Percentiles rank a stretch among this genome's conserved stretches.
Evolutionary conservation across 1,284 basidiomycete species (phyloP).

Genomic region (Erythrobasidium hasegawianum): DNA sequence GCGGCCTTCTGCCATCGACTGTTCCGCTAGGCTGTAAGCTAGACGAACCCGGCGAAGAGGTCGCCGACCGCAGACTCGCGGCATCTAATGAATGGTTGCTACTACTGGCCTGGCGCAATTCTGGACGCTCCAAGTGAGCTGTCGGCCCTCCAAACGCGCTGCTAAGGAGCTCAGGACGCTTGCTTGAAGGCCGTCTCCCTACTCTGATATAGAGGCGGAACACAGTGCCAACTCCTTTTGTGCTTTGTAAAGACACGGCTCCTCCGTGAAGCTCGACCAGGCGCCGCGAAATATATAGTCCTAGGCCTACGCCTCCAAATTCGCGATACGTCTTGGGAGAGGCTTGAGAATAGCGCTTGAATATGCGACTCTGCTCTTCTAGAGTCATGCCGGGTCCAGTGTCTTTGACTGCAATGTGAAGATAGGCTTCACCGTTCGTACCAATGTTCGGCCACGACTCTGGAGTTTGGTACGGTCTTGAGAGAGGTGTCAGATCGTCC

Average conservation of each 20-base stretch:
- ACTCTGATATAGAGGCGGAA: slow-evolving; percentile 38
- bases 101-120: too few relatives aligned
- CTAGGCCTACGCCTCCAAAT: slow-evolving; percentile 35
- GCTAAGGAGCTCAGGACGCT: too few relatives aligned
- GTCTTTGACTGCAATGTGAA: slow-evolving; percentile 35
- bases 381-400: slow-evolving; percentile 40
- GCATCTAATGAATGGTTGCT: too few relatives aligned
- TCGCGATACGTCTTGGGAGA: slow-evolving; percentile 40
- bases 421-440: slow-evolving; percentile 5
- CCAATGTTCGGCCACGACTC: not conserved
- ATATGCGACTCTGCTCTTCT: slow-evolving; percentile 38
- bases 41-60: not conserved
- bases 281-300: slow-evolving; percentile 38
- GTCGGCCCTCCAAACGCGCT: too few relatives aligned
- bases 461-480: not conserved
- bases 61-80: too few relatives aligned
- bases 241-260: slow-evolving; percentile 37
- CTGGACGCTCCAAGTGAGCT: too few relatives aligned
- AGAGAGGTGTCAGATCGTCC: slow-evolving; percentile 21
- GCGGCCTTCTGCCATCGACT: not conserved
- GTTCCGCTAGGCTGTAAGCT: not conserved
- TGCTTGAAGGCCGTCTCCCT: not conserved
- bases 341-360: slow-evolving; percentile 39
- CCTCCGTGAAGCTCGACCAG: slow-evolving; percentile 42
- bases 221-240: slow-evolving; percentile 34